These are phyloP conservation scores for Lachnellula arida DNA, from an alignment of 2,329 filamentous ascomycete species.

Conservation along the genomic window DNA sequence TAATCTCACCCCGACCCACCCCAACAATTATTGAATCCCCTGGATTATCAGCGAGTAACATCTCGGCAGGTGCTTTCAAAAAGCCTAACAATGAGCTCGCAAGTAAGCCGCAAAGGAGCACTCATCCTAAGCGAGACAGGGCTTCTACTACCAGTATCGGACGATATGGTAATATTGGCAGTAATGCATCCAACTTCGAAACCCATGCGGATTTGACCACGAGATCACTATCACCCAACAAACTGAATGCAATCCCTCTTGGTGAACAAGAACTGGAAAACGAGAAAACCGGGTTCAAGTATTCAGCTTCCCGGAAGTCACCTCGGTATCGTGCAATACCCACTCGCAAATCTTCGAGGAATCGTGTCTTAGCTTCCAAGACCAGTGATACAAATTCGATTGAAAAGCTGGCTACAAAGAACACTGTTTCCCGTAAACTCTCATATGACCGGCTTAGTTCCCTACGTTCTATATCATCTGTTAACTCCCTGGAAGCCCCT, in stretches of 20 bases:
- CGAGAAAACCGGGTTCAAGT: constrained; percentile 6
- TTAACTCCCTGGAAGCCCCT: constrained; percentile 10
- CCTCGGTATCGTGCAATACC: constrained; percentile 14
- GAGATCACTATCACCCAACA: constrained; percentile 1
- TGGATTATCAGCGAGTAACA: not conserved
- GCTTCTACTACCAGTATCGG: not conserved
- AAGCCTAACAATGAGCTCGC: not conserved
- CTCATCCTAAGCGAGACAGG: not conserved
- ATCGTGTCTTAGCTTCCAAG: constrained; percentile 13
- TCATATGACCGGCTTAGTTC: constrained; percentile 8
- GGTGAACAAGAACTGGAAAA: constrained; percentile 7
- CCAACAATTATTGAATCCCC: not conserved
- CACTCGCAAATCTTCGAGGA: constrained; percentile 20
- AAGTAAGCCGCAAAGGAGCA: not conserved
- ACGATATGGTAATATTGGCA: not conserved
- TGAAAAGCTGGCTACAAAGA: constrained; percentile 4
- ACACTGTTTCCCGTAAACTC: not conserved
- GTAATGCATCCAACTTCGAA: not conserved
- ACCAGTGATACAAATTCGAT: constrained; percentile 11
- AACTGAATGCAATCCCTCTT: constrained; percentile 13
- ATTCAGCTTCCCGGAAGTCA: constrained; percentile 1
- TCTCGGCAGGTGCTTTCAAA: not conserved
- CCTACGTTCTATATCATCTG: constrained; percentile 17
- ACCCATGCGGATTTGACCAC: constrained; percentile 1
- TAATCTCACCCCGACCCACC: not conserved